Evolutionary conservation across 805 yeast species (phyloP).

Genomic region (Metschnikowia gruessii): DNA sequence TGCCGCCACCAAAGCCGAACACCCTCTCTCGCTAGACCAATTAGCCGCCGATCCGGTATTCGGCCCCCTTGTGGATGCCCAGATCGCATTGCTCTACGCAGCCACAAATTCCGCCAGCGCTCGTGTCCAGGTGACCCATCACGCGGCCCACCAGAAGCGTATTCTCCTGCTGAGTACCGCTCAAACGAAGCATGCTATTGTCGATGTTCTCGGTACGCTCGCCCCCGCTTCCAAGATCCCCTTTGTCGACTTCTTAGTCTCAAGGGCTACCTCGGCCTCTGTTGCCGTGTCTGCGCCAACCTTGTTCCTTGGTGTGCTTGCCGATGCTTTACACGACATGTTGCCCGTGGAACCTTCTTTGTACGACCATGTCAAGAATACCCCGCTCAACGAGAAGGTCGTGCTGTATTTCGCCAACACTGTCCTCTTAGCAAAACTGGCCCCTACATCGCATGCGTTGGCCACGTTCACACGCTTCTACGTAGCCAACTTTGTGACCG

Average conservation of each 20-base stretch:
- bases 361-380: slow-evolving; percentile 13
- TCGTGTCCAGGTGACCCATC: slow-evolving; percentile 29
- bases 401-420: slow-evolving; percentile 32
- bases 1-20: slow-evolving; percentile 6
- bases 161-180: slow-evolving; percentile 29
- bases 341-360: slow-evolving; percentile 27
- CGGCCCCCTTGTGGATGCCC: slow-evolving; percentile 21
- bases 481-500: slow-evolving; percentile 40
- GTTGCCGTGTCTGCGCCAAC: slow-evolving; percentile 13
- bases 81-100: slow-evolving; percentile 41
- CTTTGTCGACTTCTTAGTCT: slow-evolving; percentile 6
- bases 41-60: slow-evolving; percentile 19
- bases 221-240: not conserved
- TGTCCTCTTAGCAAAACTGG: slow-evolving; percentile 45
- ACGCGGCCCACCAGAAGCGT: slow-evolving; percentile 20
- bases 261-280: not conserved
- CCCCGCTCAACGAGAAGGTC: slow-evolving; percentile 12
- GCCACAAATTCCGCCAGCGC: slow-evolving; percentile 22
- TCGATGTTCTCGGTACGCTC: slow-evolving; percentile 7
- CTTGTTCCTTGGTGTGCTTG: slow-evolving; percentile 25
- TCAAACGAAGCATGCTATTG: slow-evolving; percentile 28
- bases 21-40: slow-evolving; percentile 4
- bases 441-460: slow-evolving; percentile 37
- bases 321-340: slow-evolving; percentile 24
- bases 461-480: slow-evolving; percentile 41